Percentiles rank a stretch among this genome's conserved stretches.
These are phyloP conservation scores for Calonectria ilicicola DNA, from an alignment of 2,329 filamentous ascomycete species.

Conservation along the genomic window DNA sequence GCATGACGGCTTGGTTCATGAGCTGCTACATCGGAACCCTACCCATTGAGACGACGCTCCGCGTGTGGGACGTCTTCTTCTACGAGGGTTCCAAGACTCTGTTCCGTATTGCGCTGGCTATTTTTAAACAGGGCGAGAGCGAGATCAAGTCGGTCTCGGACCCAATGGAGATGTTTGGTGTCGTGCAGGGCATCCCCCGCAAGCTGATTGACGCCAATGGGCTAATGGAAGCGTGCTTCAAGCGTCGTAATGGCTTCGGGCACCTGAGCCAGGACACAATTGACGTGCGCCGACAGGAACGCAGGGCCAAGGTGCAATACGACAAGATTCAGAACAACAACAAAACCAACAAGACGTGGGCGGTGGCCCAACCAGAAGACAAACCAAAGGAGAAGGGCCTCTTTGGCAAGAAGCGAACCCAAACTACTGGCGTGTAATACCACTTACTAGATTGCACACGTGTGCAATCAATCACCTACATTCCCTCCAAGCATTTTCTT, in stretches of 20 bases:
- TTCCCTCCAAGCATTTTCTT: background rate
- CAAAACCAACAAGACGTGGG: constrained; percentile 44
- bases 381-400: constrained; percentile 54
- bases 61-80: constrained; percentile 96
- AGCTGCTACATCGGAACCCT: constrained; percentile 94
- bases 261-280: constrained; percentile 86
- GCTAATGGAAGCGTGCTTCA: constrained; percentile 86
- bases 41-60: constrained; percentile 89
- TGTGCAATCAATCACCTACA: constrained; percentile 4
- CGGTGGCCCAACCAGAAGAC: constrained; percentile 44
- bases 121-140: constrained; percentile 88
- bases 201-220: constrained; percentile 84
- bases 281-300: constrained; percentile 79
- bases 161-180: constrained; percentile 95
- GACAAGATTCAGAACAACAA: constrained; percentile 49
- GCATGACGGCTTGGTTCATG: constrained; percentile 98
- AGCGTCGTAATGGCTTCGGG: constrained; percentile 82
- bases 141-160: constrained; percentile 85
- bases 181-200: constrained; percentile 89
- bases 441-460: background rate
- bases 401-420: constrained; percentile 54
- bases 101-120: constrained; percentile 89
- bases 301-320: constrained; percentile 66
- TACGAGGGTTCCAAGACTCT: constrained; percentile 95
- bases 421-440: constrained; percentile 32